These are phyloP conservation scores for Alnus rubra DNA, from an alignment of 306 rosid species.

Conservation along the genomic window DNA sequence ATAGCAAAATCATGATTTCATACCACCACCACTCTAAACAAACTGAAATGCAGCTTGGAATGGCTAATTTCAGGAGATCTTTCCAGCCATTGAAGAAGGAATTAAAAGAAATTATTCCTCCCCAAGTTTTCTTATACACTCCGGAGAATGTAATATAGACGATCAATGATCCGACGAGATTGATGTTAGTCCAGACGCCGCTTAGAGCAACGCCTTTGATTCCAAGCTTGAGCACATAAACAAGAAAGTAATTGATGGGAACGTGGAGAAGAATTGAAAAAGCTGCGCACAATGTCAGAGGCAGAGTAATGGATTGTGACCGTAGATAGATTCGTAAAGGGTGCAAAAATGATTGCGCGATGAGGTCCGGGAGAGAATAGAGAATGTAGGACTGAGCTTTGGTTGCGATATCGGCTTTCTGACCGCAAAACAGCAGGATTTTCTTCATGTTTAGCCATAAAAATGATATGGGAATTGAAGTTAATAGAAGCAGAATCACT, in stretches of 20 bases:
- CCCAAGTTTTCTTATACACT: slow-evolving; percentile 65
- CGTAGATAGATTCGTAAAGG: slow-evolving; percentile 79
- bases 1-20: slow-evolving; percentile 87
- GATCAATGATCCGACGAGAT: slow-evolving; percentile 58
- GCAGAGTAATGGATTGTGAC: slow-evolving; percentile 73
- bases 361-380: slow-evolving; percentile 77
- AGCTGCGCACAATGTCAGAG: slow-evolving; percentile 67
- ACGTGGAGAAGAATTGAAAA: slow-evolving; percentile 65
- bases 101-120: slow-evolving; percentile 44
- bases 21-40: slow-evolving; percentile 99
- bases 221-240: slow-evolving; percentile 56
- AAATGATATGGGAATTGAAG: slow-evolving; percentile 54
- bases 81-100: slow-evolving; percentile 53
- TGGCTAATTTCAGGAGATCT: slow-evolving; percentile 50
- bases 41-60: slow-evolving; percentile 90
- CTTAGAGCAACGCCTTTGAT: slow-evolving; percentile 72
- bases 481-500: slow-evolving; percentile 56
- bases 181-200: slow-evolving; percentile 80
- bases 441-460: slow-evolving; percentile 71
- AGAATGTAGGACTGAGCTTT: slow-evolving; percentile 73
- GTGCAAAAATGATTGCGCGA: slow-evolving; percentile 70
- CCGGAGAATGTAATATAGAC: slow-evolving; percentile 57
- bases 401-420: slow-evolving; percentile 53
- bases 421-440: slow-evolving; percentile 62
- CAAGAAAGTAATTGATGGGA: slow-evolving; percentile 78